These are phyloP conservation scores for Coemansia sp. DNA, from an alignment of 192 early-diverging fungal species.

Conservation along the genomic window DNA sequence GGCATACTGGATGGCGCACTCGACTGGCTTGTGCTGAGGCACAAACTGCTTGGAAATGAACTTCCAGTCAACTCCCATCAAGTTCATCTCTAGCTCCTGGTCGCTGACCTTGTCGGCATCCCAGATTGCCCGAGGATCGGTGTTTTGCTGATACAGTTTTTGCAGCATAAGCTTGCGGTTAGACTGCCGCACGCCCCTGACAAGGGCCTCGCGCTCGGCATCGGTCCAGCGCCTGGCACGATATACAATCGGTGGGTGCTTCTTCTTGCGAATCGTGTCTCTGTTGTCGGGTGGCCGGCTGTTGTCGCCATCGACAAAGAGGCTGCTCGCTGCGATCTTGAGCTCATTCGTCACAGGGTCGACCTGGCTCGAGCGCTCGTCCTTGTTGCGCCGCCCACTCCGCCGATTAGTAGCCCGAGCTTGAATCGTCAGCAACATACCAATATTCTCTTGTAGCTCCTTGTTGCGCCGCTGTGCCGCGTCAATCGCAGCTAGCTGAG, in stretches of 20 bases:
- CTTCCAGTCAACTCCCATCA: conserved; percentile 53
- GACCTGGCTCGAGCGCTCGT: conserved; percentile 22
- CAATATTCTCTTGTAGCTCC: conserved; percentile 41
- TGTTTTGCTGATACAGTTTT: conserved; percentile 46
- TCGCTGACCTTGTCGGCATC: conserved; percentile 45
- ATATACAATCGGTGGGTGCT: conserved; percentile 52
- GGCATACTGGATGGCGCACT: conserved; percentile 79
- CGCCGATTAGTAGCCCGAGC: conserved; percentile 39
- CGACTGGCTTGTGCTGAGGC: conserved; percentile 58
- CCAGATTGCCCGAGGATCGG: conserved; percentile 50
- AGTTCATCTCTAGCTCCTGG: conserved; percentile 50
- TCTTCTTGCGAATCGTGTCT: conserved; percentile 47
- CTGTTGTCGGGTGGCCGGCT: conserved; percentile 51
- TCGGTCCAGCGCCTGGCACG: conserved; percentile 56
- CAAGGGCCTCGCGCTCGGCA: conserved; percentile 54
- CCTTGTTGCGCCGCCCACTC: conserved; percentile 26
- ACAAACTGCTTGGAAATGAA: conserved; percentile 56
- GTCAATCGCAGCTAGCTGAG: conserved; percentile 54
- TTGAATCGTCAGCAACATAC: conserved; percentile 39
- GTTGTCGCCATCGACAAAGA: conserved; percentile 46
- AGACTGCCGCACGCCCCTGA: conserved; percentile 49
- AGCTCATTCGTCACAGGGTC: conserved; percentile 40
- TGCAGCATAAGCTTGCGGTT: conserved; percentile 53
- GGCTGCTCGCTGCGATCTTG: conserved; percentile 17
- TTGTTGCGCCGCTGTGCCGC: conserved; percentile 50